Percentiles rank a stretch among this genome's conserved stretches.
phyloP scores from a whole-genome alignment of 2,329 filamentous ascomycete species.

The Penicillium sp. region DNA sequence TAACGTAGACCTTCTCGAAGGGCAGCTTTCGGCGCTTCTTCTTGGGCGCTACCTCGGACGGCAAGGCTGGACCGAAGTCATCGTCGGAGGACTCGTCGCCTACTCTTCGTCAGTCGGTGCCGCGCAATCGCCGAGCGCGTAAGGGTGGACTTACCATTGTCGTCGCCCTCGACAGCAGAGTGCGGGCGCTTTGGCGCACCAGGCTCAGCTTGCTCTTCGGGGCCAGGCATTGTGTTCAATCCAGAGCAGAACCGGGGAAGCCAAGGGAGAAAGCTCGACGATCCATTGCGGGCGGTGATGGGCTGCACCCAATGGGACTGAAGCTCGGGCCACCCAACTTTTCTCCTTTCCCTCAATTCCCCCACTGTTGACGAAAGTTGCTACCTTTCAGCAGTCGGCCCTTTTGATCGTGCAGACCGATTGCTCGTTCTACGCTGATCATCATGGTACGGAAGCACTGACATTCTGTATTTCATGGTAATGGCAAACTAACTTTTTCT shows the following conservation, averaged over 20 bases:
- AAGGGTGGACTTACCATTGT: slow-evolving; percentile 29
- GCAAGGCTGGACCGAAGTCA: slow-evolving; percentile 89
- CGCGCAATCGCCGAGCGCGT: slow-evolving; percentile 12
- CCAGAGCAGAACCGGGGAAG: background rate
- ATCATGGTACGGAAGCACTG: slow-evolving; percentile 36
- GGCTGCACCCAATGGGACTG: slow-evolving; percentile 10
- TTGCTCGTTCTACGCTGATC: slow-evolving; percentile 22
- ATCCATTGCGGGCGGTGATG: slow-evolving; percentile 25
- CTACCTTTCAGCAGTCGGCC: slow-evolving; percentile 19
- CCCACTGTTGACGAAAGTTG: slow-evolving; percentile 28
- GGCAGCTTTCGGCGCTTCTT: slow-evolving; percentile 89
- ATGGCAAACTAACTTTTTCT: background rate
- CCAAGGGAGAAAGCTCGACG: slow-evolving; percentile 12
- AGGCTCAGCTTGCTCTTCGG: slow-evolving; percentile 22
- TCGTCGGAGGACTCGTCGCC: slow-evolving; percentile 62
- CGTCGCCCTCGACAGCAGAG: slow-evolving; percentile 53
- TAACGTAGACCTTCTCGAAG: slow-evolving; percentile 92
- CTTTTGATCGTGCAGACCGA: slow-evolving; percentile 22
- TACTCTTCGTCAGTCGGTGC: slow-evolving; percentile 18
- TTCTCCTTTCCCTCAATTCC: slow-evolving; percentile 27
- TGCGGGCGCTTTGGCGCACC: slow-evolving; percentile 56
- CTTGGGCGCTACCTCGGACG: slow-evolving; percentile 72
- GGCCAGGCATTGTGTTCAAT: slow-evolving; percentile 29
- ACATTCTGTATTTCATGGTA: background rate
- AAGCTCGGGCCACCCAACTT: slow-evolving; percentile 30